Evolutionary conservation across 2,329 filamentous ascomycete genomes (phyloP), one percentile per base, ranked within the genome.

Genomic region (Arthrobotrys conoides): DNA sequence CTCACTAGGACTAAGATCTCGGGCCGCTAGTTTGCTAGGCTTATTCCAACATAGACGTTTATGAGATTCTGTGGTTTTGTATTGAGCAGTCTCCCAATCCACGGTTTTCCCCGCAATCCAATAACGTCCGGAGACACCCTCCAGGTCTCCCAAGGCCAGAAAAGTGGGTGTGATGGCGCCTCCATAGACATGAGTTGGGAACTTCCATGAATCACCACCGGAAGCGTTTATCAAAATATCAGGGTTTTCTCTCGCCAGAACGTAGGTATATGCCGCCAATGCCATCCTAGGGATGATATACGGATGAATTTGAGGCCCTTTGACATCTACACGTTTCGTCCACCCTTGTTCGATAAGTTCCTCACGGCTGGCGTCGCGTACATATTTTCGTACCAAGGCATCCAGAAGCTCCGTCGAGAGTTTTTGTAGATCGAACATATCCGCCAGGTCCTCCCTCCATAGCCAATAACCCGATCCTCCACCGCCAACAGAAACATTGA

Each of bases 201-300:
- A 80, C 22, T 83, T 46, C 80, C 27, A 71, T 59, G n/a, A 83
- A 8, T 84, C 84, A 9, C 84, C 84, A 82, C 84, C 84, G 64
- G 84, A 85, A 69, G 80, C 81, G 63, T 85, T 85, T 69, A 85
- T 82, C 5, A 82, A 65, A 18, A 84, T 14, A 0, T 76, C 80
- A 3, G 82, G 80, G 4, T 82, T 76, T 63, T 84, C 80, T 14
- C 80, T 76, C 2, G 83, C 83, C 16, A 85, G 81, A 46, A 84
- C 81, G 2, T 73, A 59, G 8, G 84, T 84, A 46, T 83, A 68
- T 8, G 82, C 82, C 24, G 83, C 83, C 24, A 84, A 75, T n/a
- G 82, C 82, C 14, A 83, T 82, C 80, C 85, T 85, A 57, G 83
- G 83, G 53, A 85, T 80, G 55, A 72, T 80, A 79, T 85, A 85